Percentiles rank a stretch among this genome's conserved stretches.
Evolutionary conservation across 139 green algal species (phyloP).

Genomic region (Closterium sp.): DNA sequence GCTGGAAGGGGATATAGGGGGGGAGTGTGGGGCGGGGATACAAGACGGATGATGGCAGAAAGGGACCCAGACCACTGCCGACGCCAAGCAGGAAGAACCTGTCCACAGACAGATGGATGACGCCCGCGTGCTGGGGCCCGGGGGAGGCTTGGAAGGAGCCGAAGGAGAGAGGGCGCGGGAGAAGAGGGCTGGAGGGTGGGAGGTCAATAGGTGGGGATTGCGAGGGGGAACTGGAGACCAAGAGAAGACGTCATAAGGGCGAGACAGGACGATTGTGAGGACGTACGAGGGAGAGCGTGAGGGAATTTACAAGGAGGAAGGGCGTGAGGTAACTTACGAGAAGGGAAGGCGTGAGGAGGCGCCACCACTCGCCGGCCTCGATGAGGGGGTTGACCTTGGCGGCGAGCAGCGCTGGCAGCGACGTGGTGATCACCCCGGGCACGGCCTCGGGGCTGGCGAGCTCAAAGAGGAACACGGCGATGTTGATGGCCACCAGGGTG

Average conservation of each 20-base stretch:
- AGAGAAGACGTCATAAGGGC: too few relatives aligned
- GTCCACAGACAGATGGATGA: not conserved
- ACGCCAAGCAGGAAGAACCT: not conserved
- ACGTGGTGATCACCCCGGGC: slow-evolving; percentile 10
- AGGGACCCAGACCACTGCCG: not conserved
- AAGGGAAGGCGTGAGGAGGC: slow-evolving; percentile 38
- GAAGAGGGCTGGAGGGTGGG: too few relatives aligned
- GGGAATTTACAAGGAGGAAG: too few relatives aligned
- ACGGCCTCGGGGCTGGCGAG: slow-evolving; percentile 34
- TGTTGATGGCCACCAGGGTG: slow-evolving; percentile 24
- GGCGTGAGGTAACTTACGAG: slow-evolving; percentile 34
- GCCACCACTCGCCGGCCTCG: slow-evolving; percentile 34
- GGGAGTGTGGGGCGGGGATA: not conserved
- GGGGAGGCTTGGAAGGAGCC: not conserved
- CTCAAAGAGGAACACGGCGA: slow-evolving; percentile 43
- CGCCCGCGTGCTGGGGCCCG: not conserved
- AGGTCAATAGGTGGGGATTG: too few relatives aligned
- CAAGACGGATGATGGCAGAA: not conserved
- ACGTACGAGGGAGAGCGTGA: too few relatives aligned
- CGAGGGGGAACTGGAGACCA: too few relatives aligned
- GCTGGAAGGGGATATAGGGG: not conserved
- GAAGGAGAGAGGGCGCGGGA: not conserved
- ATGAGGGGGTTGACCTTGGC: slow-evolving; percentile 46
- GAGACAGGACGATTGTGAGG: too few relatives aligned
- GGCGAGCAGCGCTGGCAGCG: slow-evolving; percentile 24